These are phyloP conservation scores for Ceratocystis lukuohia DNA, from an alignment of 2,329 filamentous ascomycete genomes.

Conservation along the genomic window DNA sequence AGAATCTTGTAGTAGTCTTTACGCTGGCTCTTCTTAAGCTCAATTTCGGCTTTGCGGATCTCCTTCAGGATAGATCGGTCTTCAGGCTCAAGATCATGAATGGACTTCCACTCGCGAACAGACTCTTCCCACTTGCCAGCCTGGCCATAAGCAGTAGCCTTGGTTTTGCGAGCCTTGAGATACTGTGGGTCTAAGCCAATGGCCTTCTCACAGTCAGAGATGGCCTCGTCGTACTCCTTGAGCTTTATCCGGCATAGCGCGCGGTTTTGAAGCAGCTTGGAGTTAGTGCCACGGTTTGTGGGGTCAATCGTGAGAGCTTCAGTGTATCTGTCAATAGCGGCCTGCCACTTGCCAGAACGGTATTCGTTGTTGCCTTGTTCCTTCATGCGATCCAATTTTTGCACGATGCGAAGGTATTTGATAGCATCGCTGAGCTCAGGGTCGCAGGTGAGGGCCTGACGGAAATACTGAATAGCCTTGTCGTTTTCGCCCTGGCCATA, in stretches of 20 bases:
- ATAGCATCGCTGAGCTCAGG: slow-evolving; percentile 83
- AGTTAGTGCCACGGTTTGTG: slow-evolving; percentile 78
- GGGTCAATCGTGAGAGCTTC: slow-evolving; percentile 76
- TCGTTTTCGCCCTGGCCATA: slow-evolving; percentile 91
- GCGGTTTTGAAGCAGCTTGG: slow-evolving; percentile 87
- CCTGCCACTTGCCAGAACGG: slow-evolving; percentile 67
- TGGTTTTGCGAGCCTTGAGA: slow-evolving; percentile 82
- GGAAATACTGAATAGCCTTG: slow-evolving; percentile 84
- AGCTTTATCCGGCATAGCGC: slow-evolving; percentile 73
- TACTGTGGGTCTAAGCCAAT: slow-evolving; percentile 73
- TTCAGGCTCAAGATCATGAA: slow-evolving; percentile 69
- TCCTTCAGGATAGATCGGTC: slow-evolving; percentile 74
- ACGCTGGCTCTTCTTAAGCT: slow-evolving; percentile 91
- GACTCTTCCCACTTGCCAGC: slow-evolving; percentile 87
- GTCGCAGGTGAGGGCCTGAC: slow-evolving; percentile 77
- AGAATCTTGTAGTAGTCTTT: slow-evolving; percentile 99
- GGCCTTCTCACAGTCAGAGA: slow-evolving; percentile 75
- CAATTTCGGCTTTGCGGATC: slow-evolving; percentile 77
- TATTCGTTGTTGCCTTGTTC: slow-evolving; percentile 84
- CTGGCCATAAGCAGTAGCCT: slow-evolving; percentile 76
- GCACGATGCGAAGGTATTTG: slow-evolving; percentile 77
- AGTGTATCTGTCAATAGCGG: slow-evolving; percentile 74
- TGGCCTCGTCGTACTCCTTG: slow-evolving; percentile 69
- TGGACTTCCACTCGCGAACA: slow-evolving; percentile 73
- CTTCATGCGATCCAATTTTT: slow-evolving; percentile 87